Percentiles rank a stretch among this genome's conserved stretches.
These are phyloP conservation scores for Aspergillus eucalypticola DNA, from an alignment of 2,329 filamentous ascomycete species.

Conservation along the genomic window DNA sequence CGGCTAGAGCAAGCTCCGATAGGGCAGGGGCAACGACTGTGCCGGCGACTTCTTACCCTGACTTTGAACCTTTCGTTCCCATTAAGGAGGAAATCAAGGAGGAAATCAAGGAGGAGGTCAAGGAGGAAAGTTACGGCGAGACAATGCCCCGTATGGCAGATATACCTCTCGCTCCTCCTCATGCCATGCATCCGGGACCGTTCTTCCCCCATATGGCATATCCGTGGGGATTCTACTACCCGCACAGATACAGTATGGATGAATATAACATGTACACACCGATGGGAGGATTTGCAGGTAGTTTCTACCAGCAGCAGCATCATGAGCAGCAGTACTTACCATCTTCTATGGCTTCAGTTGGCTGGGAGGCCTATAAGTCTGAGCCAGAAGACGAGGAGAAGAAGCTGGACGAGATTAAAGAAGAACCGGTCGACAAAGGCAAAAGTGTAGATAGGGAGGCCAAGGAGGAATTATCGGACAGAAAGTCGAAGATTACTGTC, in stretches of 20 bases:
- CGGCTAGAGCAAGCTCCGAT: slow-evolving; percentile 18
- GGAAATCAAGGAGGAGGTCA: slow-evolving; percentile 13
- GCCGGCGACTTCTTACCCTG: background rate
- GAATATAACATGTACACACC: too few relatives aligned
- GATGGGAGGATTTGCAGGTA: too few relatives aligned
- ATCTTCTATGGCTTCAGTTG: too few relatives aligned
- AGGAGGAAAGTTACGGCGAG: slow-evolving; percentile 23
- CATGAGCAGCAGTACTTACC: too few relatives aligned
- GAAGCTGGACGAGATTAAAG: background rate
- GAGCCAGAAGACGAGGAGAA: slow-evolving; percentile 26
- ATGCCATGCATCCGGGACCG: slow-evolving; percentile 5
- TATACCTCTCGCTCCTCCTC: slow-evolving; percentile 13
- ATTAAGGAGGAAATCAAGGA: too few relatives aligned
- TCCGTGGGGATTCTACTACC: slow-evolving; percentile 8
- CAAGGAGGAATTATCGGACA: too few relatives aligned
- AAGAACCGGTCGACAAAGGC: background rate
- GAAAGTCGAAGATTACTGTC: too few relatives aligned
- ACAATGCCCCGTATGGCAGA: slow-evolving; percentile 12
- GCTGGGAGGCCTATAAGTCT: slow-evolving; percentile 28
- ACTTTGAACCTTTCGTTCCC: background rate
- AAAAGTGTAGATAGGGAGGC: too few relatives aligned
- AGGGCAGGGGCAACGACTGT: slow-evolving; percentile 18
- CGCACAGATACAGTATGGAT: background rate
- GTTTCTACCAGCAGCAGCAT: too few relatives aligned
- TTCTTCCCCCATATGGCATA: too few relatives aligned